Evolutionary conservation across 2,329 filamentous ascomycete genomes (phyloP).

Genomic region (Talaromyces sp.): DNA sequence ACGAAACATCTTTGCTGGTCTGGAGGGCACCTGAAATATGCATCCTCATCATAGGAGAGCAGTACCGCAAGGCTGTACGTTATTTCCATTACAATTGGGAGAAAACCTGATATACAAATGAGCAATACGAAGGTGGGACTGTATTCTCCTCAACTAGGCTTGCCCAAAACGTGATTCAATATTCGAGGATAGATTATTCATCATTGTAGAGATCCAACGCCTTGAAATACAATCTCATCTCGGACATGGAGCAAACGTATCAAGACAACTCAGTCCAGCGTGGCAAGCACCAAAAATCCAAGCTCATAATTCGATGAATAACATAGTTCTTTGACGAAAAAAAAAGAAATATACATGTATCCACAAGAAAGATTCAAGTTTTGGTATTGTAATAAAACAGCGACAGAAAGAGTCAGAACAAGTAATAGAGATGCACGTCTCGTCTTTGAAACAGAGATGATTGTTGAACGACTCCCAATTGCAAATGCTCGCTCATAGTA

Average conservation of each 20-base stretch:
- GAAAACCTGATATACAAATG: neutral
- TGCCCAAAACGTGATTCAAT: neutral
- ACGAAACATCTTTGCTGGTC: too few species aligned
- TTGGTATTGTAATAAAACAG: constrained; percentile 9
- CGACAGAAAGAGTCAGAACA: constrained; percentile 8
- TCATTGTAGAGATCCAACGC: neutral
- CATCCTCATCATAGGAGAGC: too few species aligned
- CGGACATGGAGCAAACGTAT: neutral
- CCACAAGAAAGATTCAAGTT: constrained; percentile 3
- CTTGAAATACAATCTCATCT: neutral
- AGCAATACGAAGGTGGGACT: neutral
- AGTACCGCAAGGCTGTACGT: too few species aligned
- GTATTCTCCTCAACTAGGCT: neutral
- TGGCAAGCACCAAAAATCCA: neutral
- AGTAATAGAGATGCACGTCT: constrained; percentile 8
- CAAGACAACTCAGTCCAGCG: neutral
- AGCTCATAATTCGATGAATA: neutral
- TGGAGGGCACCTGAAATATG: too few species aligned
- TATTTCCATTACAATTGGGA: neutral
- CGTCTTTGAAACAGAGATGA: neutral
- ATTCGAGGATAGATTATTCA: neutral
- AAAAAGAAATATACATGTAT: constrained; percentile 10
- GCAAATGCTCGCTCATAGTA: constrained; percentile 19
- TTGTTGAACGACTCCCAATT: constrained; percentile 15
- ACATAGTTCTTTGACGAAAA: neutral